Evolutionary conservation across 768 basidiomycete species (phyloP).

Genomic region (Agrocybe praecox): DNA sequence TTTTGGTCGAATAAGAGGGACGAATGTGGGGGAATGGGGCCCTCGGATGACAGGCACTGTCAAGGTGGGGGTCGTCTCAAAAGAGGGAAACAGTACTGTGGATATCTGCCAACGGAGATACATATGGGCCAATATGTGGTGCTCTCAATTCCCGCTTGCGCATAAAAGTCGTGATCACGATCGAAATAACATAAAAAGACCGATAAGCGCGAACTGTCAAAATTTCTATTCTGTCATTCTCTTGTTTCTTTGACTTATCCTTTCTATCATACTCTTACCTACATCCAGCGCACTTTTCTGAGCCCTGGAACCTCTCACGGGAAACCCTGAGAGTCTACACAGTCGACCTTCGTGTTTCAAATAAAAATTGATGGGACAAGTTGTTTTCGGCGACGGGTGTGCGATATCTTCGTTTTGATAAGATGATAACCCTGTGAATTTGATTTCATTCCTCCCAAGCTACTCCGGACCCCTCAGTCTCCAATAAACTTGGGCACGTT

Average conservation of each 20-base stretch:
- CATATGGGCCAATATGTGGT: constrained; percentile 13
- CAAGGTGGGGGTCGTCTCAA: constrained; percentile 6
- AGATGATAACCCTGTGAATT: not conserved
- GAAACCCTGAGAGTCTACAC: no score
- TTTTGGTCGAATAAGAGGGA: constrained; percentile 4
- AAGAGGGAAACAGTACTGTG: not conserved
- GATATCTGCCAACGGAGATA: constrained; percentile 15
- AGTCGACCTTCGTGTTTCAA: not conserved
- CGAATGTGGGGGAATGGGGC: constrained; percentile 5
- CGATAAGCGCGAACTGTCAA: constrained; percentile 9
- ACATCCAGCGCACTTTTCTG: not conserved
- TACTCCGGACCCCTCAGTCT: not conserved
- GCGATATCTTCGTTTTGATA: not conserved
- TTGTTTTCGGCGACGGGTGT: not conserved
- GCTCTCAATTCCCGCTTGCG: constrained; percentile 2
- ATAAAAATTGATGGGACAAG: not conserved
- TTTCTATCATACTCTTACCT: not conserved
- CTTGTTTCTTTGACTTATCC: not conserved
- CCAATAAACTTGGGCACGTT: not conserved
- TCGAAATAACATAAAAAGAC: constrained; percentile 7
- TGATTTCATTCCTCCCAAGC: not conserved
- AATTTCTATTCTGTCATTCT: not conserved
- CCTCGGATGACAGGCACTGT: not conserved
- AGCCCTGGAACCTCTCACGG: no score
- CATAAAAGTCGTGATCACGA: constrained; percentile 7